A percentile compares a stretch with the other conserved stretches of the same genome.
Conservation (phyloP, 2,329 filamentous ascomycete species). For the Scedosporium dehoogii region DNA sequence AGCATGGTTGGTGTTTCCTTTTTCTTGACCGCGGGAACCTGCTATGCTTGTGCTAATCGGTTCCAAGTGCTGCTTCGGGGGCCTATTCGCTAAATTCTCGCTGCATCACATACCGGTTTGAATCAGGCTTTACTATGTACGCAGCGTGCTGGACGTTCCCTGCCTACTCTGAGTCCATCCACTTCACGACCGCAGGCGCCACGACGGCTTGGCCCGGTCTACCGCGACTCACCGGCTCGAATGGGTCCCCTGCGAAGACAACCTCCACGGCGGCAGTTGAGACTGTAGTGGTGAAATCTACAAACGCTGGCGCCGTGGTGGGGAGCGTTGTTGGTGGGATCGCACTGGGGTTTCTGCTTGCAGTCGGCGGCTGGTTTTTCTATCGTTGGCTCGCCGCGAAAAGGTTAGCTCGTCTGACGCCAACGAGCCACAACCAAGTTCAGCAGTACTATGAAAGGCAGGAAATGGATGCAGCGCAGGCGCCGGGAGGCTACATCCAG, state of each 20-base stretch:
- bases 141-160: neutral
- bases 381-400: neutral
- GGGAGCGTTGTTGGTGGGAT: neutral
- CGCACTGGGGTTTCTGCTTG: neutral
- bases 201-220: neutral
- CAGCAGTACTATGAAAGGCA: neutral
- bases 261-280: neutral
- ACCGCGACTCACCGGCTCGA: neutral
- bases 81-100: neutral
- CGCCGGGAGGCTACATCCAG: neutral
- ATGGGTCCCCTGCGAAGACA: neutral
- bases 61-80: neutral
- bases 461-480: neutral
- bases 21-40: neutral
- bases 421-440: neutral
- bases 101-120: neutral
- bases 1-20: neutral
- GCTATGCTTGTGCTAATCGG: neutral
- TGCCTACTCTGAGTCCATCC: neutral
- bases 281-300: neutral
- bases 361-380: neutral
- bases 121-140: neutral
- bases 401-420: neutral
- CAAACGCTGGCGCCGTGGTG: neutral
- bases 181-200: neutral